These are phyloP conservation scores for Beauveria australis DNA, from an alignment of 2,329 filamentous ascomycete genomes.

Conservation along the genomic window DNA sequence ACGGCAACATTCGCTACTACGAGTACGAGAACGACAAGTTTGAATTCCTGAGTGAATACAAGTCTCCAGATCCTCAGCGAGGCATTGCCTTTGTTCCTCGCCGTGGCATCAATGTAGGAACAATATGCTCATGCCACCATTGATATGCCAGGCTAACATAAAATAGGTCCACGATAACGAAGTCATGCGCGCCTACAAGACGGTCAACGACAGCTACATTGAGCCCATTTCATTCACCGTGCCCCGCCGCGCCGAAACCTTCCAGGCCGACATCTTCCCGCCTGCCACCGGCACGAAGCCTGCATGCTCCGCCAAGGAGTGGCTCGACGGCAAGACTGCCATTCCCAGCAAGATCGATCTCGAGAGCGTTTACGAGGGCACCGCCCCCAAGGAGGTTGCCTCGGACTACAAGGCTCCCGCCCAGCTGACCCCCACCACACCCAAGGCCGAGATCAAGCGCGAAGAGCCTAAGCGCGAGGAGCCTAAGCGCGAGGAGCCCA, in stretches of 20 bases:
- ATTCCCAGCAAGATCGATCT: conserved; percentile 88
- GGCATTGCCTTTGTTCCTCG: conserved; percentile 92
- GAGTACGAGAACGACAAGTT: conserved; percentile 99
- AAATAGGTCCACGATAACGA: conserved; percentile 83
- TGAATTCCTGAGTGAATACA: conserved; percentile 93
- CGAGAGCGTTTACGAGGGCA: conserved; percentile 83
- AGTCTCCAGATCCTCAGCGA: conserved; percentile 90
- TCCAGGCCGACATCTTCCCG: conserved; percentile 96
- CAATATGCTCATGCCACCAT: not conserved
- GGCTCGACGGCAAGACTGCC: conserved; percentile 77
- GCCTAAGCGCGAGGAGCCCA: conserved; percentile 48
- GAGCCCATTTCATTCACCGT: conserved; percentile 98
- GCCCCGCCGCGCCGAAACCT: conserved; percentile 82
- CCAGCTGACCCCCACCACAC: conserved; percentile 34
- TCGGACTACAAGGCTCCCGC: conserved; percentile 56
- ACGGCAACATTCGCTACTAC: conserved; percentile 98
- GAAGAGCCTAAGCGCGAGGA: conserved; percentile 41
- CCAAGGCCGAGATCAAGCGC: conserved; percentile 29
- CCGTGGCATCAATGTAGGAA: conserved; percentile 76
- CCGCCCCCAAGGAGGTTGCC: conserved; percentile 67
- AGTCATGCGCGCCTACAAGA: conserved; percentile 93
- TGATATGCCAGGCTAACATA: conserved; percentile 15
- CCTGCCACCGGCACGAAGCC: conserved; percentile 74
- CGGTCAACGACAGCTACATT: conserved; percentile 86
- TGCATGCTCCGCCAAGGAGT: conserved; percentile 71